A percentile compares a stretch with the other conserved stretches of the same genome.
phyloP scores from a whole-genome alignment of 495 filamentous ascomycete species.

The Aspergillus panamensis region DNA sequence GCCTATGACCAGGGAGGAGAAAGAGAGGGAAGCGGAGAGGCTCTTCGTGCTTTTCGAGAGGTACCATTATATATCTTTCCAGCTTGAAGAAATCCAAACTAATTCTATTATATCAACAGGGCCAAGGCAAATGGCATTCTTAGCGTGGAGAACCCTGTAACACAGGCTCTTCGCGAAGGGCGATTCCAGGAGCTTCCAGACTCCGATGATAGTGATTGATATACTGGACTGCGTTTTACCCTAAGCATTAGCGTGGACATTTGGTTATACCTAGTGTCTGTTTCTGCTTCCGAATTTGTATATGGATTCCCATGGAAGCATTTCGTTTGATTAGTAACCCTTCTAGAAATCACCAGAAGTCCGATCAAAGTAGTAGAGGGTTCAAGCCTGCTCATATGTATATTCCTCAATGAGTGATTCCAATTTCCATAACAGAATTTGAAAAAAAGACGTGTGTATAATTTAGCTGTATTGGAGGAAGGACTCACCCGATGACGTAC shows the following conservation, averaged over 20 bases:
- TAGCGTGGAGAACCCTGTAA: slow-evolving; percentile 80
- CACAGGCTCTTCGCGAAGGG: slow-evolving; percentile 69
- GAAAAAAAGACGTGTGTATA: too few species aligned
- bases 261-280: neutral
- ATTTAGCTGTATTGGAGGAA: neutral
- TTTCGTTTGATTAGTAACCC: too few species aligned
- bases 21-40: slow-evolving; percentile 86
- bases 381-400: too few species aligned
- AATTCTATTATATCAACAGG: slow-evolving; percentile 41
- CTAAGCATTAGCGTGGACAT: too few species aligned
- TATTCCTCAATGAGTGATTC: too few species aligned
- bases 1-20: slow-evolving; percentile 88
- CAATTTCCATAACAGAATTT: too few species aligned
- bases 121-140: slow-evolving; percentile 80
- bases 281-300: neutral
- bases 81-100: slow-evolving; percentile 5
- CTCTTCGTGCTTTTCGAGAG: slow-evolving; percentile 94
- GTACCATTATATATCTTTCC: slow-evolving; percentile 37
- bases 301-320: neutral
- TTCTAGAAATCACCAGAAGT: too few species aligned
- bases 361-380: too few species aligned
- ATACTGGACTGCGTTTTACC: neutral
- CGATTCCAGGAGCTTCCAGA: slow-evolving; percentile 67
- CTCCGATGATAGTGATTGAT: slow-evolving; percentile 42
- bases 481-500: slow-evolving; percentile 29